phyloP scores from a whole-genome alignment of 768 basidiomycete species.

The Trametes punicea region DNA sequence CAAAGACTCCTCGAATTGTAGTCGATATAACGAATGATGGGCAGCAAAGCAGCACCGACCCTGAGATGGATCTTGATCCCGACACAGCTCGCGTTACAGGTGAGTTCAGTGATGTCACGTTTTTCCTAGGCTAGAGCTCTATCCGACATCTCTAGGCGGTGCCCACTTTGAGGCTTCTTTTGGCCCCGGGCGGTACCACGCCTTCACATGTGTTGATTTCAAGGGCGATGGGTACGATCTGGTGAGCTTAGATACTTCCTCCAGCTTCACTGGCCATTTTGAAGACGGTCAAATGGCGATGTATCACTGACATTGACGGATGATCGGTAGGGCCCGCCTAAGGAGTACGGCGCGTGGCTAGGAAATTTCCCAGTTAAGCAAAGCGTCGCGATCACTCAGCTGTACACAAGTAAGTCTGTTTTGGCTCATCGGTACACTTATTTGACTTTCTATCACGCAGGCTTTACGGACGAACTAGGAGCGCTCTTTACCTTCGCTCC shows the following conservation, averaged over 20 bases:
- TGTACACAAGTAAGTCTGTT: constrained; percentile 43
- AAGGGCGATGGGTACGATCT: constrained; percentile 43
- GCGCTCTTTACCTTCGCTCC: constrained; percentile 51
- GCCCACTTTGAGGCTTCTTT: constrained; percentile 53
- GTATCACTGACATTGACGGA: constrained; percentile 22
- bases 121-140: too few species aligned
- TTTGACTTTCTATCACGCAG: constrained; percentile 24
- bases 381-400: constrained; percentile 43
- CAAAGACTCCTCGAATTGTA: constrained; percentile 44
- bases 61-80: constrained; percentile 47
- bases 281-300: not conserved
- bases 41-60: constrained; percentile 47
- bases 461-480: constrained; percentile 47
- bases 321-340: constrained; percentile 31
- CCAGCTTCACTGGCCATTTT: too few species aligned
- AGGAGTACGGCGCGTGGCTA: constrained; percentile 57
- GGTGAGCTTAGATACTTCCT: not conserved
- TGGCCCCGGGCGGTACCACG: constrained; percentile 55
- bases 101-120: constrained; percentile 22
- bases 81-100: constrained; percentile 49
- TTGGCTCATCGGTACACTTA: not conserved
- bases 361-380: constrained; percentile 46
- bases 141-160: constrained; percentile 31
- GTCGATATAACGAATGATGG: constrained; percentile 66
- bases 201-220: constrained; percentile 61